Base-by-base conservation (phyloP, 2,329 filamentous ascomycete genomes). In the Aspergillus felis region DNA sequence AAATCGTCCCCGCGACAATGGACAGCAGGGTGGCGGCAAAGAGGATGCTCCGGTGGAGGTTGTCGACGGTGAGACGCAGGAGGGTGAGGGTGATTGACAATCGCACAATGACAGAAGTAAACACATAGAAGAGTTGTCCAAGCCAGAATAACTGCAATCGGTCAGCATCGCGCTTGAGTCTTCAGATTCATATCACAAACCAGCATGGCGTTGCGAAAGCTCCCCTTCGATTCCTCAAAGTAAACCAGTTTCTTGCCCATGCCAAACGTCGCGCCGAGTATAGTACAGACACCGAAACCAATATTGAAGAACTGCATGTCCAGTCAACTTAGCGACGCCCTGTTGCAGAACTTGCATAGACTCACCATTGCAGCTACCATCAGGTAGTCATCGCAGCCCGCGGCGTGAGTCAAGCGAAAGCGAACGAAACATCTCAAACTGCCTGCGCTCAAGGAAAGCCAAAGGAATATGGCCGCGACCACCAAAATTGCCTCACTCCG, bases 31-130 rank as follows among this genome's bases (percentile, higher is more conserved):
- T 79, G 38, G 81, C 70, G 27, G 66, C 60, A 42, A 76, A 75
- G 24, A 84, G 78, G 53, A 76, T 76, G 71, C 72, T 76, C 42
- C 78, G 71, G 50, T 84, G 81, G 24, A 72, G 59, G 29, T 68
- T 70, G 50, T 74, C 71, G 17, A 78, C 66, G 1, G 79, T 77
- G 25, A 84, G 74, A 28, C 81, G 77, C 20, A 82, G 72, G 17
- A 83, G 74, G 69, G 83, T 82, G 25, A 82, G 72, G n/a, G 74
- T 78, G 54, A 84, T 76, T 2, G 81, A 78, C 42, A 83, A 74
- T 58, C 82, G 82, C 57, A 80, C 74, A 4, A 76, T 66, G 50
- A 78, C 72, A 3, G 76, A 81, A 2, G 76, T 70, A 29, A 80
- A 64, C 6, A 78, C 76, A 64, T 84, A 84, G 52, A 79, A 76